phyloP scores from a whole-genome alignment of 306 rosid species.

The Ormosia semicastrata region DNA sequence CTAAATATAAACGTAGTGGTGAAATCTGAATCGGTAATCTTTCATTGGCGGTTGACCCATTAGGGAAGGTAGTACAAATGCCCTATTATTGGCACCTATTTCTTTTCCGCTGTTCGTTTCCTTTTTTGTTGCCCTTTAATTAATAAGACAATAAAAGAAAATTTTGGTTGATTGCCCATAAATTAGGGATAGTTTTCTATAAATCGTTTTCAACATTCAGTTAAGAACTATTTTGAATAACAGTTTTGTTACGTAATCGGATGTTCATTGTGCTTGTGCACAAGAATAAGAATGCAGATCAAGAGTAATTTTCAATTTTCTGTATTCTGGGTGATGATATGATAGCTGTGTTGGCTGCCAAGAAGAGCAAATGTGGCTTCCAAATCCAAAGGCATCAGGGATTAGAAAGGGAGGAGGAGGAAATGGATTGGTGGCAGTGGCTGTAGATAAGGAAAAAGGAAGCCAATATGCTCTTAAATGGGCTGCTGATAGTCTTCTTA shows the following conservation, averaged over 20 bases:
- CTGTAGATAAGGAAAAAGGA: constrained; percentile 79
- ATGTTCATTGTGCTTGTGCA: background rate
- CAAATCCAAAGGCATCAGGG: constrained; percentile 24
- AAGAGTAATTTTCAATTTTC: background rate
- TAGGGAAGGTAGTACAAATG: background rate
- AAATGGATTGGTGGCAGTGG: constrained; percentile 78
- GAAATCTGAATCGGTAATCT: background rate
- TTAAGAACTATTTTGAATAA: background rate
- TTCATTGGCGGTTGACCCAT: background rate
- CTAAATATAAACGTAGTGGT: background rate
- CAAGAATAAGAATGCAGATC: background rate
- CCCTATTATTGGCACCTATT: constrained; percentile 11
- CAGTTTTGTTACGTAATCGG: background rate
- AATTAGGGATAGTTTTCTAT: constrained; percentile 32
- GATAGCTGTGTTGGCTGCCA: background rate
- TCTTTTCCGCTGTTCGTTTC: background rate
- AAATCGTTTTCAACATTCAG: constrained; percentile 18
- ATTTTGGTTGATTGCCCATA: constrained; percentile 36
- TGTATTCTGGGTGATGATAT: background rate
- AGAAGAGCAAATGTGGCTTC: constrained; percentile 56
- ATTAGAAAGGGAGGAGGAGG: constrained; percentile 49
- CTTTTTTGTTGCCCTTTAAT: background rate
- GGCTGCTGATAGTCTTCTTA: constrained; percentile 75
- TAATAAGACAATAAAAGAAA: constrained; percentile 29
- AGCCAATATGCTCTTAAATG: constrained; percentile 80